Evolutionary conservation across 2,329 filamentous ascomycete species (phyloP).

Genomic region (Parafenestella ontariensis): DNA sequence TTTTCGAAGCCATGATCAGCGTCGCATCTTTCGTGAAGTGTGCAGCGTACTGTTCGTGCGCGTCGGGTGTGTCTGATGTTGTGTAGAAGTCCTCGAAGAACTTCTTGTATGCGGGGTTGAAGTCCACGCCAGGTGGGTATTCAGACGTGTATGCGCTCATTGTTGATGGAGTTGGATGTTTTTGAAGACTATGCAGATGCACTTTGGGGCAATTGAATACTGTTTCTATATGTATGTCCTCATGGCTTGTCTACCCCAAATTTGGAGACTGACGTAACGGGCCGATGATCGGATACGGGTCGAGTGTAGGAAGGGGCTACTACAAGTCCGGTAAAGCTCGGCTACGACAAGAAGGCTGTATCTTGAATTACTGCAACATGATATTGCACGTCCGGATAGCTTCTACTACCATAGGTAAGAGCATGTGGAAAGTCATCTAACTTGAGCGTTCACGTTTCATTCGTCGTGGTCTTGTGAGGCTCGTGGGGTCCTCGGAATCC

Average conservation of each 20-base stretch:
- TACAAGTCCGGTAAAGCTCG: slow-evolving; percentile 10
- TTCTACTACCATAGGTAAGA: too few species aligned
- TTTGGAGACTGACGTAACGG: slow-evolving; percentile 9
- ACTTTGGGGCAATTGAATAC: not conserved
- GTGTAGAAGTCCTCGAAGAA: slow-evolving; percentile 59
- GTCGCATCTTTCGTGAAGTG: slow-evolving; percentile 58
- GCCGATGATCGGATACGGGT: slow-evolving; percentile 3
- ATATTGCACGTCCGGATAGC: not conserved
- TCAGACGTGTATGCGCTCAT: slow-evolving; percentile 46
- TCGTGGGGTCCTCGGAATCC: too few species aligned
- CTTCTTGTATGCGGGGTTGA: slow-evolving; percentile 51
- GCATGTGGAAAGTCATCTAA: too few species aligned
- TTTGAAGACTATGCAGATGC: not conserved
- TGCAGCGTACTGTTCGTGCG: slow-evolving; percentile 58
- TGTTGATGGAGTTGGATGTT: not conserved
- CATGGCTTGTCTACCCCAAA: too few species aligned
- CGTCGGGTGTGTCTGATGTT: slow-evolving; percentile 56
- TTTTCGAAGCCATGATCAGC: slow-evolving; percentile 61
- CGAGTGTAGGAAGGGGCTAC: not conserved
- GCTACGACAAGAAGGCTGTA: not conserved
- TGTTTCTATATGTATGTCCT: too few species aligned
- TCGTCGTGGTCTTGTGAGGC: not conserved
- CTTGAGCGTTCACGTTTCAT: too few species aligned
- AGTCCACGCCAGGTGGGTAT: slow-evolving; percentile 43
- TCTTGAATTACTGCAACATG: not conserved